Base-by-base conservation (phyloP, 768 basidiomycete species). In the Coprinopsis strossmayeri region DNA sequence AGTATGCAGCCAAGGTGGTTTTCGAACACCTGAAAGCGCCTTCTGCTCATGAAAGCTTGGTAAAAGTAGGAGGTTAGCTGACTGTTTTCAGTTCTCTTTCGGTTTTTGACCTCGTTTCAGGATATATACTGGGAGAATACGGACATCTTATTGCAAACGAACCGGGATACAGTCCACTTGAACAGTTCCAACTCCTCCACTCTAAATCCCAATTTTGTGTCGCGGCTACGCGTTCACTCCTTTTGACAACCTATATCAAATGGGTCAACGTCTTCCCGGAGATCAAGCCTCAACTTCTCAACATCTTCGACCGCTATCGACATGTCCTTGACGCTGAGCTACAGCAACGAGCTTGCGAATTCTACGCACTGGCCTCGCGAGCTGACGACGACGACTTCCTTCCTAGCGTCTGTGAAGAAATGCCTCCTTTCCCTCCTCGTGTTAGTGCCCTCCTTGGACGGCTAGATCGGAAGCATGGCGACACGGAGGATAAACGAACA, bases 201-300 rank as follows among this genome's bases (percentile, higher is more conserved):
- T 81, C 91, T 5, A 98, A 97, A 63, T 94, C 93, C 12, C 92
- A 95, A 63, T 89, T 91, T 61, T 96, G 94, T 61, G 78, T 88
- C 30, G 92, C 94, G 3, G 71, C 93, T 25, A 98, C 96, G 5
- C 82, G 95, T 27, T 87, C 94, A 0, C 74, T 99, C 25, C 79
- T 99, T 23, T 74, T 99, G 28, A 95, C 96, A 10, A 97, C 96
- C 0, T 99, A 99, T 63, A 86, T 97, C 71, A 99, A 99, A 78
- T 98, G 95, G 95, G 92, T 96, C 54, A 99, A 99, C 63, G 90
- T 99, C 49, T 99, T 98, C 67, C 96, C 96, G 17, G 96, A 99
- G 65, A 96, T 99, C 69, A 96, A 94, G 58, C 78, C 84, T 5
- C 93, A 97, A 56, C 79, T 99, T 24, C 59, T 97, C 62, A 88